Evolutionary conservation across 306 rosid species (phyloP).

Genomic region (Boehmeria nivea): DNA sequence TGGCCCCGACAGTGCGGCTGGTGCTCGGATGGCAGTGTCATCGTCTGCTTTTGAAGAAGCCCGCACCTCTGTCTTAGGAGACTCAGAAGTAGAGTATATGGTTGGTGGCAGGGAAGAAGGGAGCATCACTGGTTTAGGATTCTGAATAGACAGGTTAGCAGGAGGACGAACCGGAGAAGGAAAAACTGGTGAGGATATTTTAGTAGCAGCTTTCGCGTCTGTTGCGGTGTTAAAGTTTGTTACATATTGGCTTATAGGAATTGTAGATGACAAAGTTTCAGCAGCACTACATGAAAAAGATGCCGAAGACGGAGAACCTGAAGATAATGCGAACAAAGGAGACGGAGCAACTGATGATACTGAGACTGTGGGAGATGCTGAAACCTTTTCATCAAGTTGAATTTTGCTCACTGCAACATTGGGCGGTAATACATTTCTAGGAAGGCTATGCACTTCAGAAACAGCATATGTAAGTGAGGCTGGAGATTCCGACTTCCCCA

Average conservation of each 20-base stretch:
- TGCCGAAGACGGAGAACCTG: constrained; percentile 25
- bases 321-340: constrained; percentile 35
- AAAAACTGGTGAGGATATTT: constrained; percentile 35
- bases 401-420: constrained; percentile 25
- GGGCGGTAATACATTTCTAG: constrained; percentile 20
- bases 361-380: constrained; percentile 27
- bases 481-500: constrained; percentile 29
- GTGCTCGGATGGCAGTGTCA: constrained; percentile 27
- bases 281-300: constrained; percentile 30
- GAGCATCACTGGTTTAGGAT: constrained; percentile 22
- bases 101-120: constrained; percentile 18
- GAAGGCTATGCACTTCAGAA: too few species aligned
- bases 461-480: constrained; percentile 27
- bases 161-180: constrained; percentile 22
- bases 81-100: constrained; percentile 26
- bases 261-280: constrained; percentile 26
- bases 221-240: constrained; percentile 23
- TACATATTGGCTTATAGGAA: constrained; percentile 26
- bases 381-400: constrained; percentile 29
- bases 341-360: constrained; percentile 32
- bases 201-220: constrained; percentile 23
- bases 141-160: constrained; percentile 17
- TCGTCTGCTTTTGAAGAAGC: constrained; percentile 30
- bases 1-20: constrained; percentile 17
- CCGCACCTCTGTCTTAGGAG: constrained; percentile 33